Evolutionary conservation across 495 filamentous ascomycete genomes (phyloP).

Genomic region (Lepidopterella palustris): DNA sequence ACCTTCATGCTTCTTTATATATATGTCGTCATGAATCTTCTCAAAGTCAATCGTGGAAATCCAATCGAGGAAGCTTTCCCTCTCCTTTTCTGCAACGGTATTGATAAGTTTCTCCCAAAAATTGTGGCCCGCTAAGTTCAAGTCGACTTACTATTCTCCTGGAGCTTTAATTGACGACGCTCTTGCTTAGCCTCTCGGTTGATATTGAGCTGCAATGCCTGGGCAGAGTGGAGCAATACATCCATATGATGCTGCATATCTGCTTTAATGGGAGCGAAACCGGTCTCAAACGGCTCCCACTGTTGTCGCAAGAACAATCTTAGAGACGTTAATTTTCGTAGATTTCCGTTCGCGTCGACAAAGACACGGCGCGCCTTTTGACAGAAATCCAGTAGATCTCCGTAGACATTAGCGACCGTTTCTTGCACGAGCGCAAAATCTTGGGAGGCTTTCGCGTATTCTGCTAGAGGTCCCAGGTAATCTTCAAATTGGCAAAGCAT

Average conservation of each 20-base stretch:
- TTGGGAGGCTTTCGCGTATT: constrained; percentile 4
- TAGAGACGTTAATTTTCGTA: neutral
- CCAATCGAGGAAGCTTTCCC: constrained; percentile 13
- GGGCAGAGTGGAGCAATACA: constrained; percentile 6
- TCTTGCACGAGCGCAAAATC: neutral
- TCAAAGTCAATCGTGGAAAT: constrained; percentile 6
- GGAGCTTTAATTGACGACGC: neutral
- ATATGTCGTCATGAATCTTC: constrained; percentile 12
- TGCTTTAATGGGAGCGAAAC: constrained; percentile 2
- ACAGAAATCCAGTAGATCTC: constrained; percentile 9
- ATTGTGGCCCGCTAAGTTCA: neutral
- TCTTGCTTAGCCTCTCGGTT: neutral
- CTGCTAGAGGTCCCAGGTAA: constrained; percentile 3
- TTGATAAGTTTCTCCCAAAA: neutral
- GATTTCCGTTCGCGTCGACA: neutral
- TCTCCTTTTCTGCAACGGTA: neutral
- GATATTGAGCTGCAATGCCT: neutral
- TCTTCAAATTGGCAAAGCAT: constrained; percentile 15
- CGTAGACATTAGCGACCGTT: constrained; percentile 4
- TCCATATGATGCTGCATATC: constrained; percentile 12
- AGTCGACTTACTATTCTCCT: neutral
- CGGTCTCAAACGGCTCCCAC: constrained; percentile 10
- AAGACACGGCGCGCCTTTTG: constrained; percentile 4
- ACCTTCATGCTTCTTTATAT: constrained; percentile 6
- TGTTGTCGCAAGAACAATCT: constrained; percentile 6